Percentiles rank a stretch among this genome's conserved stretches.
phyloP scores from a whole-genome alignment of 2,329 filamentous ascomycete genomes.

The Emmonsia crescens region DNA sequence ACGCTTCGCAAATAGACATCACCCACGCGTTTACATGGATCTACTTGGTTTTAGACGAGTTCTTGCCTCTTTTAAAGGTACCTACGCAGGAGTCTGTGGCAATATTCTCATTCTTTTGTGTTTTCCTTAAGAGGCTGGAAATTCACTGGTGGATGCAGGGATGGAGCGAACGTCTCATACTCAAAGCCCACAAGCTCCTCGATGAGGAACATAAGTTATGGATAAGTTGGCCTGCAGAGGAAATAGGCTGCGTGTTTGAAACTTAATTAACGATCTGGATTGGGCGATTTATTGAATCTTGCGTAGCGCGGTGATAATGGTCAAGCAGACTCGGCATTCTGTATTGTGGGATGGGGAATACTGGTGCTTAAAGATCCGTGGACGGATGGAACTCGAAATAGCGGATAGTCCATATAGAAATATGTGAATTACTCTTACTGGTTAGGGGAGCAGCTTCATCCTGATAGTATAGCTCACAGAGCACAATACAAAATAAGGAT shows the following conservation, averaged over 20 bases:
- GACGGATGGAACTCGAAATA: too few species aligned
- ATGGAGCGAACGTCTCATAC: not conserved
- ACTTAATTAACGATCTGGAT: not conserved
- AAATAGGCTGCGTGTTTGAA: not conserved
- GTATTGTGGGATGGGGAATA: too few species aligned
- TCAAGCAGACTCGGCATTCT: too few species aligned
- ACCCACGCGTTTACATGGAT: not conserved
- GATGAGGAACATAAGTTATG: not conserved
- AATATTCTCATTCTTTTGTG: not conserved
- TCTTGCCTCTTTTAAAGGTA: not conserved
- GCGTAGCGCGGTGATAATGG: too few species aligned
- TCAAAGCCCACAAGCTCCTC: not conserved
- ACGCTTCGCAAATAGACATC: not conserved
- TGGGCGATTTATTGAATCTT: not conserved
- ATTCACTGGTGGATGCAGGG: not conserved
- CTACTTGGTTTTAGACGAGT: not conserved
- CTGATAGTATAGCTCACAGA: not conserved
- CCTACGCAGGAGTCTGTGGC: not conserved
- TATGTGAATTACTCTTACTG: not conserved
- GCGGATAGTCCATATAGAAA: not conserved
- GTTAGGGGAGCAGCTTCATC: too few species aligned
- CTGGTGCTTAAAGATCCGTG: too few species aligned
- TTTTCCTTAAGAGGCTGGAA: not conserved
- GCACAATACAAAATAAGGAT: not conserved
- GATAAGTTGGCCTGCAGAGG: not conserved